phyloP scores from a whole-genome alignment of 2,329 filamentous ascomycete species.

The Phaeosphaeriaceae sp. region DNA sequence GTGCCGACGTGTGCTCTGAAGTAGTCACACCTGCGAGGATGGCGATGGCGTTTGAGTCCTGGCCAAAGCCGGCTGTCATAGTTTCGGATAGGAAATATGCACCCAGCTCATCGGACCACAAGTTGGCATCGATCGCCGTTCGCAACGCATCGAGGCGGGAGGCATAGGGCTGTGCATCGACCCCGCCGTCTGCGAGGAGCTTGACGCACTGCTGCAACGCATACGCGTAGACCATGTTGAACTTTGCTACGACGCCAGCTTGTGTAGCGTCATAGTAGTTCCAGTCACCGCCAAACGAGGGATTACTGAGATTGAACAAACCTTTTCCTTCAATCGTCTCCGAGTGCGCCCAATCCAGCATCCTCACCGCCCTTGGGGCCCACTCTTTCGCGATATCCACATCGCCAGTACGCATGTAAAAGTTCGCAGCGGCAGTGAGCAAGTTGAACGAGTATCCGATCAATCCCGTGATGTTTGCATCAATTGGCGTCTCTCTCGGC shows the following conservation, averaged over 20 bases:
- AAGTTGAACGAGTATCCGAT: conserved; percentile 47
- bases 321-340: conserved; percentile 25
- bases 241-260: conserved; percentile 38
- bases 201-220: conserved; percentile 33
- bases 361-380: conserved; percentile 32
- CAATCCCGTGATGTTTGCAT: conserved; percentile 38
- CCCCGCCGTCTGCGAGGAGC: conserved; percentile 25
- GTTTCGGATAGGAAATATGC: conserved; percentile 33
- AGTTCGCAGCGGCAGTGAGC: conserved; percentile 35
- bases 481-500: conserved; percentile 8
- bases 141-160: conserved; percentile 30
- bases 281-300: conserved; percentile 43
- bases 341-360: conserved; percentile 48
- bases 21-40: conserved; percentile 37
- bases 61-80: conserved; percentile 24
- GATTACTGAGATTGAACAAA: conserved; percentile 9
- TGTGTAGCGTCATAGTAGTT: conserved; percentile 46
- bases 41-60: conserved; percentile 44
- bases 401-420: conserved; percentile 40
- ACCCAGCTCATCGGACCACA: conserved; percentile 27
- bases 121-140: conserved; percentile 21
- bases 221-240: conserved; percentile 44
- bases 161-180: conserved; percentile 25
- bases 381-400: conserved; percentile 30
- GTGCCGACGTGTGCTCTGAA: conserved; percentile 8